Percentiles rank a stretch among this genome's conserved stretches.
phyloP scores from a whole-genome alignment of 208 protist species.

The Leishmania lainsoni region DNA sequence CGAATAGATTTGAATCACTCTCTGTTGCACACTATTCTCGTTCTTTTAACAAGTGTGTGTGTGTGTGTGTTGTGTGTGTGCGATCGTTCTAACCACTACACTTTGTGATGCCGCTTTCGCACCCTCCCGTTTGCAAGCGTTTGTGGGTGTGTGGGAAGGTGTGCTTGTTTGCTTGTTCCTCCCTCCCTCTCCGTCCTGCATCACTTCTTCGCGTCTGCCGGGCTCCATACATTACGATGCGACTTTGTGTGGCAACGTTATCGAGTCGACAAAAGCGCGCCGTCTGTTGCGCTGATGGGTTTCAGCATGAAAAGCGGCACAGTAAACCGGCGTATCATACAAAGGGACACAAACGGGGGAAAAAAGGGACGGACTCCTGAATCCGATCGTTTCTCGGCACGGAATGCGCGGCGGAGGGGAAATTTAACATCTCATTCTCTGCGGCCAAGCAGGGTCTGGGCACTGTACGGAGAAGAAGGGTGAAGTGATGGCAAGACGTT shows the following conservation, averaged over 20 bases:
- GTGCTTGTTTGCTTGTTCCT: not conserved
- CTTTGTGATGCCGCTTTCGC: not conserved
- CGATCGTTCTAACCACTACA: not conserved
- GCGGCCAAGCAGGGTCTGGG: not conserved
- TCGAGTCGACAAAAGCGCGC: not conserved
- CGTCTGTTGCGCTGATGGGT: not conserved
- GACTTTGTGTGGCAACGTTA: not conserved
- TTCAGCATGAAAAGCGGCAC: not conserved
- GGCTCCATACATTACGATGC: not conserved
- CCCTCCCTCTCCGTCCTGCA: not conserved
- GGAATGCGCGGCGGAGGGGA: too few relatives aligned
- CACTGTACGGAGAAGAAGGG: not conserved
- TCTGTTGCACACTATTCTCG: not conserved
- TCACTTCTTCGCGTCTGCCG: not conserved
- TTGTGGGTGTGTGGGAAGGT: not conserved
- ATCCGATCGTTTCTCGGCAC: not conserved
- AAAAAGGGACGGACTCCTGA: too few relatives aligned
- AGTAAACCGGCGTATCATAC: too few relatives aligned
- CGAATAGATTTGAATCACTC: not conserved
- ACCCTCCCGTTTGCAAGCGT: not conserved
- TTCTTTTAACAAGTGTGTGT: not conserved
- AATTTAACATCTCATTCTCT: not conserved
- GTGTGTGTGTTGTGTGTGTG: not conserved
- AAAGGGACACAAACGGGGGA: too few relatives aligned
- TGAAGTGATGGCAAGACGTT: not conserved